phyloP scores from a whole-genome alignment of 805 yeast species.

The Yamadazyma paraphyllophila region DNA sequence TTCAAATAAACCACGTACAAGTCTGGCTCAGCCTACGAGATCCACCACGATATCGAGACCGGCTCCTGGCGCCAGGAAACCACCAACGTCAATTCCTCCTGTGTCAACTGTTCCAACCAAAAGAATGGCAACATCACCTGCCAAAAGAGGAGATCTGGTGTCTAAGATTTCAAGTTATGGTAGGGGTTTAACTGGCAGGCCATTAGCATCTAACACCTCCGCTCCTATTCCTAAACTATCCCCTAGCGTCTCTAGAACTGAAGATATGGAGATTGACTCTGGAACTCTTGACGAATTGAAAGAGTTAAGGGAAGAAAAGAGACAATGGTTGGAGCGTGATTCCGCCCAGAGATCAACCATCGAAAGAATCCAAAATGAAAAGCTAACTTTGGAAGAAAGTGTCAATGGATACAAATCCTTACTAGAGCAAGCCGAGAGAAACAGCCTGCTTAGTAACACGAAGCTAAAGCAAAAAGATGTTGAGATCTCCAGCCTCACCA shows the following conservation, averaged over 20 bases:
- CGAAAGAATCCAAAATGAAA: constrained; percentile 22
- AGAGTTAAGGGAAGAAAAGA: constrained; percentile 52
- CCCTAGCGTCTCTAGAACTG: neutral
- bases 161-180: constrained; percentile 28
- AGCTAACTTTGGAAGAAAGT: constrained; percentile 24
- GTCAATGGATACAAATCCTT: constrained; percentile 22
- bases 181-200: constrained; percentile 45
- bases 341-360: constrained; percentile 20
- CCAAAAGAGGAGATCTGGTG: constrained; percentile 41
- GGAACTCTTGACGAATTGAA: constrained; percentile 48
- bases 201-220: constrained; percentile 21
- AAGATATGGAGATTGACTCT: constrained; percentile 10
- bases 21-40: neutral
- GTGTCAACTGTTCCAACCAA: constrained; percentile 54
- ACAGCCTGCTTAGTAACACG: constrained; percentile 37
- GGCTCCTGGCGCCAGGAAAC: constrained; percentile 1
- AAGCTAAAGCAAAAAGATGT: constrained; percentile 69
- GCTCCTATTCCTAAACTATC: constrained; percentile 11
- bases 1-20: neutral
- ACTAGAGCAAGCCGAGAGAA: constrained; percentile 36
- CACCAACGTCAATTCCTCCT: constrained; percentile 7
- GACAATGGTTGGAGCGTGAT: constrained; percentile 34
- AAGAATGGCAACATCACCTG: constrained; percentile 69
- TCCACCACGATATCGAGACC: neutral
- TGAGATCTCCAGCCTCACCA: constrained; percentile 56